Evolutionary conservation across 2,329 filamentous ascomycete genomes (phyloP), one percentile per base, ranked within the genome.

Genomic region (Davidsoniella australis): DNA sequence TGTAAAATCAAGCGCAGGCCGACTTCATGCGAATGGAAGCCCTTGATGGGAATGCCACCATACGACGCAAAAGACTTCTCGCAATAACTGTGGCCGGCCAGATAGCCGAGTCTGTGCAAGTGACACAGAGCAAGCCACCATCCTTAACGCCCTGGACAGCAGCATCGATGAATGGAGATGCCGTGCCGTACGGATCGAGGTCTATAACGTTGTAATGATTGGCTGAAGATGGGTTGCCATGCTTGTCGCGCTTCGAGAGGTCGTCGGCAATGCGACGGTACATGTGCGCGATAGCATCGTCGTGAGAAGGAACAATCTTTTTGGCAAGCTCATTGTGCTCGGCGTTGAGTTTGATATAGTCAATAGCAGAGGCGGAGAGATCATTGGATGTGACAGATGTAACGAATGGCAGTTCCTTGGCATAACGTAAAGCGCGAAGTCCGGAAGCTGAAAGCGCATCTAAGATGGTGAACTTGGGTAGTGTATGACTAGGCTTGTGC

Each of bases 61-160:
- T 98, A 98, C n/a, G 94, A 70, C 1, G 89, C 80, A 62, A 80
- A 98, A 2, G 86, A 78, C 68, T 98, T 98, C 63, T 98, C 91
- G 2, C 85, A 80, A 60, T 96, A 98, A 50, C 88, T 86, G 57
- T 85, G 84, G 0, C 89, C 94, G 1, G 89, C 89, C 88, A 98
- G 2, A 98, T 85, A 8, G 84, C 87, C 8, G 89, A 88, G 63
- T 98, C 91, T 0, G 91, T 98, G 64, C 91, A 98, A 1, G 91
- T 98, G 4, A 98, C 83, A 61, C 88, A 95, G 4, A 98, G 72
- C 38, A 98, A 70, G 3, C 91, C 91, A 1, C 89, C 89, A 55
- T 82, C 75, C 45, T 73, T 78, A 6, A 95, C 75, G 1, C 85
- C 78, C 64, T 95, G 88, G 7, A 98, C 70, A 1, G 91, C 87